Evolutionary conservation across 768 basidiomycete genomes (phyloP).

Genomic region (Amanita polypyramis): DNA sequence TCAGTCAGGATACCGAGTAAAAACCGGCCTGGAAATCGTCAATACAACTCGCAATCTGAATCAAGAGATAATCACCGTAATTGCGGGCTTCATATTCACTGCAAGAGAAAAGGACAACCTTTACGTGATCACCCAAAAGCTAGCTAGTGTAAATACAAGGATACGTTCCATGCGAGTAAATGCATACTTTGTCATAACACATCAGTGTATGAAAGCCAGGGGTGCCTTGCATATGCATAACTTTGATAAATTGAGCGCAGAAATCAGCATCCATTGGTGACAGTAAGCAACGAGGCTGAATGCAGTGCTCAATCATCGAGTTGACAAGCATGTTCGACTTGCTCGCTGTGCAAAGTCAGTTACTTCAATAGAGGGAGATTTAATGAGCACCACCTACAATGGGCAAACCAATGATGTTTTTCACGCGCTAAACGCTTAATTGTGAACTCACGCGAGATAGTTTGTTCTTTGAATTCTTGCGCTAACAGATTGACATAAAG

Average conservation of each 20-base stretch:
- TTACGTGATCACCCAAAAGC: constrained; percentile 80
- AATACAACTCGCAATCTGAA: constrained; percentile 1
- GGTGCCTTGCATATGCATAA: constrained; percentile 83
- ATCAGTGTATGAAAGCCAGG: constrained; percentile 78
- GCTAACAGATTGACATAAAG: constrained; percentile 46
- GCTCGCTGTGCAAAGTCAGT: constrained; percentile 20
- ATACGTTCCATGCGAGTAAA: background rate
- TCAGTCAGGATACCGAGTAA: constrained; percentile 70
- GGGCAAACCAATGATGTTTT: constrained; percentile 76
- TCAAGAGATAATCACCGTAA: constrained; percentile 48
- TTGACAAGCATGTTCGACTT: constrained; percentile 42
- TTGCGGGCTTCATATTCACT: constrained; percentile 96
- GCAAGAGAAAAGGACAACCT: constrained; percentile 81
- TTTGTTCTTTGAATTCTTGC: constrained; percentile 70
- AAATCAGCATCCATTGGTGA: constrained; percentile 97
- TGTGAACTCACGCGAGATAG: constrained; percentile 59
- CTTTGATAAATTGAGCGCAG: constrained; percentile 83
- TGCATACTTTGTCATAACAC: constrained; percentile 69
- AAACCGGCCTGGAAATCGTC: constrained; percentile 61
- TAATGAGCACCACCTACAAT: constrained; percentile 26
- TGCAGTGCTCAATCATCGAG: constrained; percentile 79
- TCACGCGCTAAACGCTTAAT: constrained; percentile 69
- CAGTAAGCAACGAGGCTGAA: constrained; percentile 85
- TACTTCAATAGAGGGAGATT: background rate
- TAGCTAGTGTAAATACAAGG: constrained; percentile 19